Conservation (phyloP, 805 yeast species). For the Lipomyces orientalis region DNA sequence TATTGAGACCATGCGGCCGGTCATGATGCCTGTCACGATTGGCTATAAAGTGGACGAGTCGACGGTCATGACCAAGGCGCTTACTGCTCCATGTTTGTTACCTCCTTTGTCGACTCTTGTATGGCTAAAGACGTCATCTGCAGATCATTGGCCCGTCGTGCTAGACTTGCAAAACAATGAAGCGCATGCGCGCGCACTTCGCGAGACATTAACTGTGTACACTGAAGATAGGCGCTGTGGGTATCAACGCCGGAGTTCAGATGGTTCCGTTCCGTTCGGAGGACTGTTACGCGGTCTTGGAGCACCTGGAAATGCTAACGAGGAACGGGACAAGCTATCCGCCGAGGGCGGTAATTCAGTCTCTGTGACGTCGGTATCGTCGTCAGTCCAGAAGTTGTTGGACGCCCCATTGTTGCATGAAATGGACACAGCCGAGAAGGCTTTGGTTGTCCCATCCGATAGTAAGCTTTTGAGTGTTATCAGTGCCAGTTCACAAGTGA, state of each 20-base stretch:
- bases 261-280: constrained; percentile 14
- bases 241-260: constrained; percentile 9
- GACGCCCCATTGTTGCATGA: constrained; percentile 24
- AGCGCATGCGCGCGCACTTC: constrained; percentile 26
- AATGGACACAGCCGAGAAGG: constrained; percentile 28
- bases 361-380: not conserved
- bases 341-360: not conserved
- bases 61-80: constrained; percentile 18
- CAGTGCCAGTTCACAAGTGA: not conserved
- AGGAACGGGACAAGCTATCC: not conserved
- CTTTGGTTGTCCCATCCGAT: constrained; percentile 25
- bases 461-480: constrained; percentile 14
- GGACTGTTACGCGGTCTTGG: constrained; percentile 22
- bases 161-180: constrained; percentile 27
- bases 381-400: constrained; percentile 18
- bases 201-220: constrained; percentile 28
- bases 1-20: constrained; percentile 58
- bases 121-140: constrained; percentile 17
- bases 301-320: not conserved
- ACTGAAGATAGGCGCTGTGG: constrained; percentile 23
- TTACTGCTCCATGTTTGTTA: constrained; percentile 31
- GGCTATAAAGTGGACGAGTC: constrained; percentile 45
- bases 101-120: constrained; percentile 27
- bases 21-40: constrained; percentile 44
- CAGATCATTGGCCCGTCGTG: constrained; percentile 31